Conservation (phyloP, 2,329 filamentous ascomycete genomes). For the Fusarium annulatum region DNA sequence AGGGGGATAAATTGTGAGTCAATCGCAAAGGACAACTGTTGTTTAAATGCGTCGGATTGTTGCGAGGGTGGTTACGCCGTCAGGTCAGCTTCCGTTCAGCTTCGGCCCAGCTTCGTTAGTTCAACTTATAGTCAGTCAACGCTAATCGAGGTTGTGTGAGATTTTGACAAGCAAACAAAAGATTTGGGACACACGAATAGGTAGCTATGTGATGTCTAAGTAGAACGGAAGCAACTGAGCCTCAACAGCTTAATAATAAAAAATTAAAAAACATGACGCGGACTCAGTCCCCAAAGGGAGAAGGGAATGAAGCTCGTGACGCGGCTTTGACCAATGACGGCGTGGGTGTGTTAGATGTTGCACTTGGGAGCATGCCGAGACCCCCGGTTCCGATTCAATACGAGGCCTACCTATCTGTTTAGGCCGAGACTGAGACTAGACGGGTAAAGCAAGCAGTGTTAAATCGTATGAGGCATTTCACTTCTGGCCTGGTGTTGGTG, state of each 20-base stretch:
- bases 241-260: not conserved
- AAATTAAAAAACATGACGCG: slow-evolving; percentile 24
- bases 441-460: not conserved
- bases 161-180: not conserved
- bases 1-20: not conserved
- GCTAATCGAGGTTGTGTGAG: not conserved
- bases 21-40: slow-evolving; percentile 5
- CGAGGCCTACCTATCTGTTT: slow-evolving; percentile 12
- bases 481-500: not conserved
- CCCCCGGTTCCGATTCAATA: slow-evolving; percentile 29
- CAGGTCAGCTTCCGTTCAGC: slow-evolving; percentile 1
- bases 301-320: slow-evolving; percentile 35
- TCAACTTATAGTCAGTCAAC: not conserved
- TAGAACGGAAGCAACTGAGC: slow-evolving; percentile 16
- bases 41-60: slow-evolving; percentile 2
- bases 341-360: slow-evolving; percentile 28
- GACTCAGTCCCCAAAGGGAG: slow-evolving; percentile 28
- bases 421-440: slow-evolving; percentile 12
- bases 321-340: slow-evolving; percentile 33
- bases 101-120: not conserved
- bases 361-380: slow-evolving; percentile 34
- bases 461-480: slow-evolving; percentile 18
- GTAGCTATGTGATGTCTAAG: slow-evolving; percentile 19
- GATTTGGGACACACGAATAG: slow-evolving; percentile 8
- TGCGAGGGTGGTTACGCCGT: slow-evolving; percentile 16